Percentiles rank a stretch among this genome's conserved stretches.
Conservation (phyloP, 2,329 filamentous ascomycete genomes). For the Fusarium sp. region DNA sequence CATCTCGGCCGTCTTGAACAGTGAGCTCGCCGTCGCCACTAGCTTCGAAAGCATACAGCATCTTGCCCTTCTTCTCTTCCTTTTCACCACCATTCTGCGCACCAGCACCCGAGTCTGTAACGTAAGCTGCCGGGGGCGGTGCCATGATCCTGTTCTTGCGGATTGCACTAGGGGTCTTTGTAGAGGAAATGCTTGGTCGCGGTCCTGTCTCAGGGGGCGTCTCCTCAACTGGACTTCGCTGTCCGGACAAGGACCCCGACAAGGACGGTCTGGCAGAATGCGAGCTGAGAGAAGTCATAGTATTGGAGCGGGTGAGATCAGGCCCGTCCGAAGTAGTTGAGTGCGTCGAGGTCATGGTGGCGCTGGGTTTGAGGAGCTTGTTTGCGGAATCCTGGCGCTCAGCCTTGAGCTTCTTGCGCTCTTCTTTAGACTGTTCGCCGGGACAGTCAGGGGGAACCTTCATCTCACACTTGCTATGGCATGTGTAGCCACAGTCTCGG, state of each 20-base stretch:
- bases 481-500: constrained; percentile 96
- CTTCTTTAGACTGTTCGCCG: constrained; percentile 93
- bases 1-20: constrained; percentile 83
- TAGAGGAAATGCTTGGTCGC: constrained; percentile 50
- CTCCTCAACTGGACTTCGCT: constrained; percentile 68
- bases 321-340: constrained; percentile 76
- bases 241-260: constrained; percentile 70
- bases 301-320: constrained; percentile 83
- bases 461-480: constrained; percentile 99
- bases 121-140: constrained; percentile 87
- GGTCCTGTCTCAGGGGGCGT: constrained; percentile 49
- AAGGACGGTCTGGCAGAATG: constrained; percentile 85
- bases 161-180: constrained; percentile 48
- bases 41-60: constrained; percentile 91
- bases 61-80: constrained; percentile 79
- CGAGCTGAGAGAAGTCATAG: constrained; percentile 91
- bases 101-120: constrained; percentile 74
- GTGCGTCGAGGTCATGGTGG: constrained; percentile 56
- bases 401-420: constrained; percentile 92
- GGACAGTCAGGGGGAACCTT: constrained; percentile 97
- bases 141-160: constrained; percentile 85
- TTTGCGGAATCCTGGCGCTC: constrained; percentile 87
- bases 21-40: constrained; percentile 86
- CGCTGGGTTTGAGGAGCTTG: constrained; percentile 66
- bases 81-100: constrained; percentile 60